A percentile compares a stretch with the other conserved stretches of the same genome.
Conservation (phyloP, 805 yeast genomes). For the Metschnikowia noctiluminum region DNA sequence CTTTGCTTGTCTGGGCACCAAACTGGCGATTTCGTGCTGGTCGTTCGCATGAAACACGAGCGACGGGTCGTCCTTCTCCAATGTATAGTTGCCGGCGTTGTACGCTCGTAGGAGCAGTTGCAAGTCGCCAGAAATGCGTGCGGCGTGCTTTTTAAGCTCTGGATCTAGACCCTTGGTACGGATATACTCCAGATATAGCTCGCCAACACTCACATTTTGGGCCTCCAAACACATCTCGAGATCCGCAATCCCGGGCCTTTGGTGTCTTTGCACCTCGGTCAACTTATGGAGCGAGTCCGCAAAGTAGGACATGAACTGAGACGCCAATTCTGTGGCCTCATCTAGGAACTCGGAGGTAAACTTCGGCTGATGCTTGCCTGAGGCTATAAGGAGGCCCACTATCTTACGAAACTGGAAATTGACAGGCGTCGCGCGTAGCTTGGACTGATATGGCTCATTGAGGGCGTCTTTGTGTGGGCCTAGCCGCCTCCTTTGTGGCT, state of each 20-base stretch:
- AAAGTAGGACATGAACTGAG: slow-evolving; percentile 34
- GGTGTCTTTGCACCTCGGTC: slow-evolving; percentile 59
- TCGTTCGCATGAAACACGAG: slow-evolving; percentile 53
- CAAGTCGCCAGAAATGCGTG: slow-evolving; percentile 7
- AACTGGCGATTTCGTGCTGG: slow-evolving; percentile 46
- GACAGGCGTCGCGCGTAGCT: slow-evolving; percentile 16
- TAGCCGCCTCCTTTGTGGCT: slow-evolving; percentile 10
- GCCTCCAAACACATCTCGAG: slow-evolving; percentile 42
- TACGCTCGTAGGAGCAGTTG: slow-evolving; percentile 13
- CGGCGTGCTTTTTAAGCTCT: slow-evolving; percentile 3
- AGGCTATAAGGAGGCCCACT: slow-evolving; percentile 25
- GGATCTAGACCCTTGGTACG: slow-evolving; percentile 10
- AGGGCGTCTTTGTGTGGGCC: slow-evolving; percentile 5
- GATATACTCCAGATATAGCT: slow-evolving; percentile 35
- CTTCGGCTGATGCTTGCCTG: slow-evolving; percentile 16
- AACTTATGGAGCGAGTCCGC: slow-evolving; percentile 44
- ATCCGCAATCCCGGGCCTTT: slow-evolving; percentile 52
- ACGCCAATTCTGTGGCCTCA: slow-evolving; percentile 27
- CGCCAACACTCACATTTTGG: slow-evolving; percentile 38
- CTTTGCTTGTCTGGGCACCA: slow-evolving; percentile 50
- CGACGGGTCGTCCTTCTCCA: slow-evolving; percentile 39
- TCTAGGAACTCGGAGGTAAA: slow-evolving; percentile 28
- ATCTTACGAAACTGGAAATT: slow-evolving; percentile 29
- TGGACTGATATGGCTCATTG: slow-evolving; percentile 2
- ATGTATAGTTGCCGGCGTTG: slow-evolving; percentile 18